Base-by-base conservation (phyloP, 306 rosid species). In the Casuarina glauca region DNA sequence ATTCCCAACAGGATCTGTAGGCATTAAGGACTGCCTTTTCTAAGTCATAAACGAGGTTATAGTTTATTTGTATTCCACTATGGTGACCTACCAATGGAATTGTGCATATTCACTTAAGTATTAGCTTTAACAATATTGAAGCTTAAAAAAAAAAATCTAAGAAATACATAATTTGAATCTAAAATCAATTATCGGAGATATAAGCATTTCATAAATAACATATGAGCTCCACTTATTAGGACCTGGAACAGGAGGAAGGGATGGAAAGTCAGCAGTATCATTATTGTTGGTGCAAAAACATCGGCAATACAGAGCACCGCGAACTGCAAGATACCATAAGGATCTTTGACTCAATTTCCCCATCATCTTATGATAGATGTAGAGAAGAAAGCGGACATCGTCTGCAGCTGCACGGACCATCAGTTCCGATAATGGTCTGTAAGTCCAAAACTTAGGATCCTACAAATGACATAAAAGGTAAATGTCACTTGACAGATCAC, bases 361-460 rank as follows among this genome's bases (percentile, higher is more conserved):
- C 96, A 90, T 93, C 96, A 96, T 91, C 87, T 76, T 93, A 84
- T 86, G 89, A 85, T 96, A 90, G 74, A 96, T 86, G 88, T 85
- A 87, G 61, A 87, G 98, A 78, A 96, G 99, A 83, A 93, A 96
- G 77, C 99, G 98, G 69, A 96, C 99, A 80, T 96, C 97, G 83
- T 91, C 99, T 51, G 99, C 91, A 3, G 99, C 99, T 63, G 97
- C 87, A 48, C 93, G 98, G 82, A 96, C 86, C 99, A 96, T 96
- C 82, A 43, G 84, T 84, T 96, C 98, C 71, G 99, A 90, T 75
- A 96, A 79, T 78, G 99, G 99, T 78, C 99, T 86, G 82, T 91
- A 85, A 9, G 87, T 88, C 99, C 99, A 96, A 83, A 90, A 96
- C 43, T 90, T 85, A 58, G 99, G 97, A 78, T 96, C 99, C 99